A percentile compares a stretch with the other conserved stretches of the same genome.
Conservation (phyloP, 2,329 filamentous ascomycete genomes). For the Epichloe gansuensis region DNA sequence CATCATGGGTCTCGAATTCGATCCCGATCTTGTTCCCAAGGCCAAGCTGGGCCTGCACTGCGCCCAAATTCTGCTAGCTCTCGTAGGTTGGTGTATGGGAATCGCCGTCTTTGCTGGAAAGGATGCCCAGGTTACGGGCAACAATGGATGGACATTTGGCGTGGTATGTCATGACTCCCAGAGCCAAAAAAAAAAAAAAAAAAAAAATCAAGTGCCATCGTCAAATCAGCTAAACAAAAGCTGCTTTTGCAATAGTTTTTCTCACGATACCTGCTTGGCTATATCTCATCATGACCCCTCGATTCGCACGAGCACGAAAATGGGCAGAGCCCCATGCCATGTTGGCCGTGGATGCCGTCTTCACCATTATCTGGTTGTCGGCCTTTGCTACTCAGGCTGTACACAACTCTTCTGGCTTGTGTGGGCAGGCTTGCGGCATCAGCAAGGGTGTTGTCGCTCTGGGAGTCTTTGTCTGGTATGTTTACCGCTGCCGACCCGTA, state of each 20-base stretch:
- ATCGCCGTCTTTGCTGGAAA: conserved; percentile 45
- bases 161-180: conserved; percentile 34
- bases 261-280: conserved; percentile 51
- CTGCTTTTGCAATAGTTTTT: conserved; percentile 36
- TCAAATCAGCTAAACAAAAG: neutral
- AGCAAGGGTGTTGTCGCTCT: conserved; percentile 53
- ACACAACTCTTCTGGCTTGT: conserved; percentile 45
- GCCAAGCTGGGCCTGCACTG: conserved; percentile 47
- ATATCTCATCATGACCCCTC: conserved; percentile 52
- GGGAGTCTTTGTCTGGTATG: conserved; percentile 51
- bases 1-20: conserved; percentile 37
- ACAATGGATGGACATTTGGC: conserved; percentile 52
- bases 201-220: neutral
- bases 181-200: neutral
- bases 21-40: conserved; percentile 40
- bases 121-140: conserved; percentile 38
- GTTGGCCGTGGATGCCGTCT: conserved; percentile 44
- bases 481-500: conserved; percentile 4
- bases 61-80: conserved; percentile 39
- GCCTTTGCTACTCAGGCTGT: conserved; percentile 54
- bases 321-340: conserved; percentile 52
- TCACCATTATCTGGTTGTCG: conserved; percentile 51
- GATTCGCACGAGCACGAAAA: conserved; percentile 48
- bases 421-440: conserved; percentile 42
- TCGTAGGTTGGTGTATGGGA: conserved; percentile 46